Conservation (phyloP, 1,284 basidiomycete species). For the Gymnopus androsaceus region DNA sequence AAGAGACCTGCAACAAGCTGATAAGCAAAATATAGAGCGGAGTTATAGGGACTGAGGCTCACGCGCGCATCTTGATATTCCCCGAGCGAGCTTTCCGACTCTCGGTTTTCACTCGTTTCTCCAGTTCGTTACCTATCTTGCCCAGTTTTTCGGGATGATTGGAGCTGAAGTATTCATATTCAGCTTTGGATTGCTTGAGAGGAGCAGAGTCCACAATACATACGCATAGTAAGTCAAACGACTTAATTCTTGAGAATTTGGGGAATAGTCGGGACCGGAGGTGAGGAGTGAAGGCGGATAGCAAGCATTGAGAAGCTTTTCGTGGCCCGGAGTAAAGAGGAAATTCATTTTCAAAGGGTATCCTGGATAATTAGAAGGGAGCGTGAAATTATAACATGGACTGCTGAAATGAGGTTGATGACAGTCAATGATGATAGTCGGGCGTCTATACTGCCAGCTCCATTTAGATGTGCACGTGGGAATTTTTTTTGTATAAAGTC, state of each 20-base stretch:
- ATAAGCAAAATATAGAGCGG: constrained; percentile 4
- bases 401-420: not conserved
- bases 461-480: constrained; percentile 2
- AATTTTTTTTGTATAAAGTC: too few relatives aligned
- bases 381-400: constrained; percentile 6
- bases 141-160: constrained; percentile 89
- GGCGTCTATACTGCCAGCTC: not conserved
- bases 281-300: constrained; percentile 83
- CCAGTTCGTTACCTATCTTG: constrained; percentile 84
- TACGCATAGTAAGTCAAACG: constrained; percentile 90
- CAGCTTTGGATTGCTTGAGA: not conserved
- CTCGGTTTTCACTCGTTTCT: constrained; percentile 75
- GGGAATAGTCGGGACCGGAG: constrained; percentile 79
- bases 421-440: constrained; percentile 11
- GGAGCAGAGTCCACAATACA: constrained; percentile 17
- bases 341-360: constrained; percentile 44
- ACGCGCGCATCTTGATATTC: constrained; percentile 82
- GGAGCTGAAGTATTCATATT: constrained; percentile 33
- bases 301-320: constrained; percentile 85
- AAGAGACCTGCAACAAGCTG: constrained; percentile 57
- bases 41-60: constrained; percentile 35
- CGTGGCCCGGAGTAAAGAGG: constrained; percentile 82
- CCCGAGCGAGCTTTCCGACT: constrained; percentile 67
- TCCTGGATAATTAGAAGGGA: not conserved
- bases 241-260: constrained; percentile 89